These are phyloP conservation scores for Microbotryum saponariae DNA, from an alignment of 1,284 basidiomycete genomes.

Conservation along the genomic window DNA sequence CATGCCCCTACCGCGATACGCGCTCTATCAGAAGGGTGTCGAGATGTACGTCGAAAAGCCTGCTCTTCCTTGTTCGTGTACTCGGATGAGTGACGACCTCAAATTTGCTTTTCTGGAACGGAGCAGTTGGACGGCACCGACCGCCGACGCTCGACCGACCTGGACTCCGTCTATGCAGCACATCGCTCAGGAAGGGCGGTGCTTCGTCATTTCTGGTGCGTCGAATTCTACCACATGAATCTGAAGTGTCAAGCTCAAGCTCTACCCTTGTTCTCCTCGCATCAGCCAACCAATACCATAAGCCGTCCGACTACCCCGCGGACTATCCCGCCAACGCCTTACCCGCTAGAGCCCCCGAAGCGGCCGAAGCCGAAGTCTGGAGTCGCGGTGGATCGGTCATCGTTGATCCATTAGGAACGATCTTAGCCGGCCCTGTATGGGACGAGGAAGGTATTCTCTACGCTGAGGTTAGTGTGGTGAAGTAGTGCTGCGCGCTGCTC, in stretches of 20 bases:
- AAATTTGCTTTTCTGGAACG: conserved; percentile 26
- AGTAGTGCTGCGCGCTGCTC: too few species aligned
- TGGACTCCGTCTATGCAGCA: conserved; percentile 64
- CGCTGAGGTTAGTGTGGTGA: conserved; percentile 41
- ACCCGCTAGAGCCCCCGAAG: background rate
- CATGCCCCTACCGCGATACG: conserved; percentile 54
- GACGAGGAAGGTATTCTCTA: conserved; percentile 56
- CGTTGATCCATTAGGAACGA: conserved; percentile 56
- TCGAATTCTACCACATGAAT: background rate
- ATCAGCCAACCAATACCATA: conserved; percentile 13
- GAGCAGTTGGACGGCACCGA: conserved; percentile 60
- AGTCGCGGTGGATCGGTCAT: conserved; percentile 61
- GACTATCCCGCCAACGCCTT: conserved; percentile 29
- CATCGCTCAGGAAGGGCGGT: conserved; percentile 60
- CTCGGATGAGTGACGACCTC: conserved; percentile 51
- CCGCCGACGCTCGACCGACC: conserved; percentile 57
- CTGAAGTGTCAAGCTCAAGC: conserved; percentile 40
- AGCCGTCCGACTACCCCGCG: conserved; percentile 28
- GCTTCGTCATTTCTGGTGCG: conserved; percentile 56
- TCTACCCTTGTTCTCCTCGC: conserved; percentile 45
- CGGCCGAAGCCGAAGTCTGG: conserved; percentile 42
- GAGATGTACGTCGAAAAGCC: background rate
- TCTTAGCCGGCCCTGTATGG: conserved; percentile 60
- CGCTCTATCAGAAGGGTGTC: conserved; percentile 9
- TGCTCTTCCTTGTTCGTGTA: background rate